Base-by-base conservation (phyloP, 768 basidiomycete species). In the Trametes meyenii region DNA sequence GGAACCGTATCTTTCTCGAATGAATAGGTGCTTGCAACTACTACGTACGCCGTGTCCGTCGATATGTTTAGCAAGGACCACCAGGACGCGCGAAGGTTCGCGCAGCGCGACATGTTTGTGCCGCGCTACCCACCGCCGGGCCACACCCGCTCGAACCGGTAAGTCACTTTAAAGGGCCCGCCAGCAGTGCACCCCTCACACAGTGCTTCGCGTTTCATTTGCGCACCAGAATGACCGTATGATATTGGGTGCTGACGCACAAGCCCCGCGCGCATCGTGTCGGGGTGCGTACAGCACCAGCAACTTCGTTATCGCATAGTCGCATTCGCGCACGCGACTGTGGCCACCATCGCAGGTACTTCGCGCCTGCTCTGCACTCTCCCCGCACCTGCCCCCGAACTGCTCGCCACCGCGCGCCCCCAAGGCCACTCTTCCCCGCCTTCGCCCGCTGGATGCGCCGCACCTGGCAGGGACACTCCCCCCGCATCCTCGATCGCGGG, bases 401-500 rank as follows among this genome's bases (percentile, higher is more conserved):
- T 33, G 8, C 8, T 33, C 29, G 29, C 29, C 29, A 33, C 29
- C 29, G 4, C 29, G 29, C 29, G 29, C 29, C 29, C 29, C 8
- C 29, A 33, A 8, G 8, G 29, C 50, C 50, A 52, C 53, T 54
- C 53, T 58, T 58, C 57, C 48, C 57, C 4, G 49, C 29, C 57
- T 51, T 43, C 40, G 40, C 38, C 49, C 38, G 33, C 39, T 7
- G 55, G 24, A 2, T 10, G 55, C 52, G 55, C 43, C 40, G 44
- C 45, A 36, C 2, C n/a, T n/a, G n/a, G n/a, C n/a, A n/a, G n/a
- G n/a, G n/a, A 19, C 55, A 23, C 11, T n/a, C n/a, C 29, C 17
- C 42, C 19, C 42, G 19, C 26, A 43, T 24, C n/a, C 40, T n/a
- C 14, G 14, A 42, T 13, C 40, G 40, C 11, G 40, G 29, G 29